Evolutionary conservation across 2,329 filamentous ascomycete species (phyloP).

Genomic region (Akanthomyces muscarius): DNA sequence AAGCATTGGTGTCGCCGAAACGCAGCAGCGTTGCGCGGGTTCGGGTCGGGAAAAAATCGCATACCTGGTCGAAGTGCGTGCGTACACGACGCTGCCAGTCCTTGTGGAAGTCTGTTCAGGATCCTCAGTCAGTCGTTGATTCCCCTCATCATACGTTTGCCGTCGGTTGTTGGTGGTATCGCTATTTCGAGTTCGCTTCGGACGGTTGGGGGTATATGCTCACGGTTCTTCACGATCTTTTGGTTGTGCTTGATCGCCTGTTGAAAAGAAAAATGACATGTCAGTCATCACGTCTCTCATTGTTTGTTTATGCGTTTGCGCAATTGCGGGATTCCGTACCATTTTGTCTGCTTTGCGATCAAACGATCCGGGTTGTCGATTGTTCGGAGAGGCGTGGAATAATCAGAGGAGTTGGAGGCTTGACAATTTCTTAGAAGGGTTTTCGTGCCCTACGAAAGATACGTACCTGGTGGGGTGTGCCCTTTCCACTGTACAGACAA

Average conservation of each 20-base stretch:
- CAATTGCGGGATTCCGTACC: constrained; percentile 22
- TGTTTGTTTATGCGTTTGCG: constrained; percentile 1
- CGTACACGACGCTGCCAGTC: constrained; percentile 99
- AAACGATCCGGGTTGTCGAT: constrained; percentile 42
- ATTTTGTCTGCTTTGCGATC: constrained; percentile 44
- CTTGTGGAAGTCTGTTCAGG: constrained; percentile 84
- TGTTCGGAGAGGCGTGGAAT: constrained; percentile 35
- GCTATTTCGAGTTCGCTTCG: constrained; percentile 26
- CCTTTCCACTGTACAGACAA: constrained; percentile 15
- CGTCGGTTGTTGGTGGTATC: neutral
- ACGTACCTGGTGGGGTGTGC: constrained; percentile 32
- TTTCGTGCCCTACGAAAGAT: constrained; percentile 38
- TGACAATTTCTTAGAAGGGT: constrained; percentile 40
- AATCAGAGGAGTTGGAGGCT: constrained; percentile 36
- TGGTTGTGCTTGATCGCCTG: constrained; percentile 99
- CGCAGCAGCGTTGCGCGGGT: constrained; percentile 3
- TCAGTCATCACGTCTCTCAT: constrained; percentile 28
- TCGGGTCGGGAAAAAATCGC: constrained; percentile 22
- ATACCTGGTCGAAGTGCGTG: constrained; percentile 99
- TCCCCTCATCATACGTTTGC: constrained; percentile 24
- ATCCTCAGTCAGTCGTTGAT: constrained; percentile 17
- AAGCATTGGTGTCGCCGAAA: constrained; percentile 16
- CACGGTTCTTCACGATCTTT: constrained; percentile 94
- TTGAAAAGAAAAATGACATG: constrained; percentile 30
- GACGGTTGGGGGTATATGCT: constrained; percentile 37